A percentile compares a stretch with the other conserved stretches of the same genome.
These are phyloP conservation scores for Gossypium stocksii DNA, from an alignment of 345 rosid genomes.

Conservation along the genomic window DNA sequence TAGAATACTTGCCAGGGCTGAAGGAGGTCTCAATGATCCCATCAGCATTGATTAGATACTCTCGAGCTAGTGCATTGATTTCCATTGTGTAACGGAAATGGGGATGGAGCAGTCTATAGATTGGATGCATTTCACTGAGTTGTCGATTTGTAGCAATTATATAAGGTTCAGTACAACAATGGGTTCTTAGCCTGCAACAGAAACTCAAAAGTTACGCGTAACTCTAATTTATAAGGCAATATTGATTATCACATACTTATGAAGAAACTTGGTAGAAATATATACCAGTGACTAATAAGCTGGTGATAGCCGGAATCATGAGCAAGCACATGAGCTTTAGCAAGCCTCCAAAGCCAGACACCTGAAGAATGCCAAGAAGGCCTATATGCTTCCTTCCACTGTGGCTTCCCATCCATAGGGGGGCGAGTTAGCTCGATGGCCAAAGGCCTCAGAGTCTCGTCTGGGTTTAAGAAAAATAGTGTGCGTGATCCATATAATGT, in stretches of 20 bases:
- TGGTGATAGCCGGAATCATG: conserved; percentile 57
- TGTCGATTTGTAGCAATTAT: conserved; percentile 57
- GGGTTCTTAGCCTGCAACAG: conserved; percentile 50
- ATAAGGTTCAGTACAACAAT: conserved; percentile 49
- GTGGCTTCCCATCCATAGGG: conserved; percentile 44
- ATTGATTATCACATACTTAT: background rate
- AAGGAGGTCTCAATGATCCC: conserved; percentile 53
- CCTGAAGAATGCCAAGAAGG: conserved; percentile 33
- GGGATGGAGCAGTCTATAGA: conserved; percentile 46
- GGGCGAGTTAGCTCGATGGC: conserved; percentile 62
- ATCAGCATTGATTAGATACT: conserved; percentile 39
- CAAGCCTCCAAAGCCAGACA: conserved; percentile 57
- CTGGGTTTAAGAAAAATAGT: conserved; percentile 37
- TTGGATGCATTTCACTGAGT: conserved; percentile 60
- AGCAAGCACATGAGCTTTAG: conserved; percentile 58
- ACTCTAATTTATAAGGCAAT: background rate
- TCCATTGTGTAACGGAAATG: conserved; percentile 69
- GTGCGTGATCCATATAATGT: conserved; percentile 63
- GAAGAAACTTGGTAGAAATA: background rate
- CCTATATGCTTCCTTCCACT: conserved; percentile 44
- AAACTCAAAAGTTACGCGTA: background rate
- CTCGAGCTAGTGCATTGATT: conserved; percentile 62
- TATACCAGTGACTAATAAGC: conserved; percentile 42
- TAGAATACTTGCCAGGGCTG: conserved; percentile 40
- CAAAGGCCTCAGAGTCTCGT: conserved; percentile 40